These are phyloP conservation scores for Calycina marina DNA, from an alignment of 2,329 filamentous ascomycete species.

Conservation along the genomic window DNA sequence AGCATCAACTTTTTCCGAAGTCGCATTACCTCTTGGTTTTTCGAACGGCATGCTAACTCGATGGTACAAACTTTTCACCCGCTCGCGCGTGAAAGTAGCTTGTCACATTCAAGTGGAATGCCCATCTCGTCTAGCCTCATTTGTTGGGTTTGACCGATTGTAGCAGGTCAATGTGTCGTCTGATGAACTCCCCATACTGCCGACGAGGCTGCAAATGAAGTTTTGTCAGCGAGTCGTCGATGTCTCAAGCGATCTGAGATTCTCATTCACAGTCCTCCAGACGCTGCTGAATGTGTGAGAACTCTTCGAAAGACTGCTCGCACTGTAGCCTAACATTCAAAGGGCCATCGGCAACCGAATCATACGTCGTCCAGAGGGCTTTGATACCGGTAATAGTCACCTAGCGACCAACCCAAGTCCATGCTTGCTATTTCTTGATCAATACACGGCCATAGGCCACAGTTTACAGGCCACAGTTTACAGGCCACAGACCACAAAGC, in stretches of 20 bases:
- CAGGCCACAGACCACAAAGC: too few species aligned
- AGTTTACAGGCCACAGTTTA: too few species aligned
- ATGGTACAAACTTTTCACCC: constrained; percentile 8
- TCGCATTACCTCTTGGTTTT: constrained; percentile 6
- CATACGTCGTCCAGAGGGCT: constrained; percentile 11
- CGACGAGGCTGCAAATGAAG: constrained; percentile 9
- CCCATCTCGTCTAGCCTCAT: constrained; percentile 3
- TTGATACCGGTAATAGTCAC: constrained; percentile 21
- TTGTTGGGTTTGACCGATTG: constrained; percentile 11
- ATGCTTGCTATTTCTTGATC: too few species aligned
- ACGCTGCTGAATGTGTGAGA: constrained; percentile 8
- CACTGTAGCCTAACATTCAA: constrained; percentile 11
- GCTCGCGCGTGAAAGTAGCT: constrained; percentile 6
- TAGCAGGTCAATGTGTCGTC: constrained; percentile 11
- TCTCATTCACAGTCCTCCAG: constrained; percentile 12
- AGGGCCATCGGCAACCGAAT: constrained; percentile 13
- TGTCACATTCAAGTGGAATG: constrained; percentile 11
- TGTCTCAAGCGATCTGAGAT: constrained; percentile 3
- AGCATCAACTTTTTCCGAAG: constrained; percentile 12
- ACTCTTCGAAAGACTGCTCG: constrained; percentile 13
- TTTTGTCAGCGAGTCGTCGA: constrained; percentile 3
- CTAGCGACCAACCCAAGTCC: constrained; percentile 24
- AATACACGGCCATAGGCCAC: too few species aligned
- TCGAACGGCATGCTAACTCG: constrained; percentile 13
- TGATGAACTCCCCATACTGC: constrained; percentile 10